Conservation (phyloP, 495 filamentous ascomycete genomes). For the Letharia columbiana region DNA sequence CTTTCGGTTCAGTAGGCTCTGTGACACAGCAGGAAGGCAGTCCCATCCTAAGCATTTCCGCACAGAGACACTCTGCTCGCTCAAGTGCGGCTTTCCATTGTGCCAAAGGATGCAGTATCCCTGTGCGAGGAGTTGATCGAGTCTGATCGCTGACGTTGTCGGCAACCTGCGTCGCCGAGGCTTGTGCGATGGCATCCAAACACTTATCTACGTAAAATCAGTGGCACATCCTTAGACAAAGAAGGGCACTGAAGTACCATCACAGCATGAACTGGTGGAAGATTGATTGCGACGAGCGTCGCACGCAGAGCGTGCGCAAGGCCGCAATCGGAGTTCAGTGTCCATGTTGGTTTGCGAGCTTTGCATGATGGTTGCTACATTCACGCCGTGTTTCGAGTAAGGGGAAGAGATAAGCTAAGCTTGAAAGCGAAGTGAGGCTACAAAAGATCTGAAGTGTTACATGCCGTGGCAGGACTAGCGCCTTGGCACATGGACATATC, state of each 20-base stretch:
- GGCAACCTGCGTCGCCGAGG: neutral
- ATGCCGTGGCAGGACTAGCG: too few relatives aligned
- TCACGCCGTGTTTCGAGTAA: too few relatives aligned
- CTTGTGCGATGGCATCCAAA: neutral
- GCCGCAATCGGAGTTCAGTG: neutral
- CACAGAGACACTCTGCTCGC: constrained; percentile 8
- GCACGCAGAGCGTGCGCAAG: constrained; percentile 4
- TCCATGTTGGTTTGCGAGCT: neutral
- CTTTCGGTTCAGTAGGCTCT: neutral
- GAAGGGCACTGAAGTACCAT: neutral
- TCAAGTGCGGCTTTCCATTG: constrained; percentile 8
- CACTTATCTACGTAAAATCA: neutral
- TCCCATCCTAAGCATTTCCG: constrained; percentile 3
- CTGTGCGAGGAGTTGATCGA: neutral
- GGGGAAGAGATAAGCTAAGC: too few relatives aligned
- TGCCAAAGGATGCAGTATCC: neutral
- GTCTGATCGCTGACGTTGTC: neutral
- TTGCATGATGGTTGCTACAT: too few relatives aligned
- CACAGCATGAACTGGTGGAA: constrained; percentile 8
- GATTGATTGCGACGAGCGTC: neutral
- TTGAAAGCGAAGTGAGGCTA: too few relatives aligned
- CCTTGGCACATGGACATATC: too few relatives aligned
- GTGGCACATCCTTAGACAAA: neutral
- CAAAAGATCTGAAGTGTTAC: too few relatives aligned
- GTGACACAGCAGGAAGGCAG: constrained; percentile 5